phyloP scores from a whole-genome alignment of 2,329 filamentous ascomycete genomes.

The Podosphaera fusca region DNA sequence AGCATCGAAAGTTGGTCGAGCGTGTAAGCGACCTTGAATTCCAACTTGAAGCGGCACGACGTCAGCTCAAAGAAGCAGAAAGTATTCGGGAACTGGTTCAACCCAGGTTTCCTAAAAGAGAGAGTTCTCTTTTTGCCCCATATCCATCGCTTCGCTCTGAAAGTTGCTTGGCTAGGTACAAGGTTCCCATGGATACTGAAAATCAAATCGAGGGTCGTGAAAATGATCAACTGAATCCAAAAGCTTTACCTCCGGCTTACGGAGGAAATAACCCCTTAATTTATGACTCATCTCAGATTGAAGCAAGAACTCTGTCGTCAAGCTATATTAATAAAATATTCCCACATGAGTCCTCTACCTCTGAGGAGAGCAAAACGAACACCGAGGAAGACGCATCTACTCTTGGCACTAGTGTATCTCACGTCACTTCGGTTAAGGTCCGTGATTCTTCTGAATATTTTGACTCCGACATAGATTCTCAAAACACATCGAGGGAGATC shows the following conservation, averaged over 20 bases:
- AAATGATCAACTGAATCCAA: neutral
- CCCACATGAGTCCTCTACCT: neutral
- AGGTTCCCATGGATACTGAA: neutral
- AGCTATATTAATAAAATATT: neutral
- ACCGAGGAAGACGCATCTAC: neutral
- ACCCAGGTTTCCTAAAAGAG: neutral
- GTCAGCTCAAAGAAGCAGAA: constrained; percentile 20
- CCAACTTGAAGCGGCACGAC: constrained; percentile 30
- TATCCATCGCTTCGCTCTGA: neutral
- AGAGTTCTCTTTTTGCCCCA: neutral
- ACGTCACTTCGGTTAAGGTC: neutral
- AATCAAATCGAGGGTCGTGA: neutral
- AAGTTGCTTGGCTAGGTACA: neutral
- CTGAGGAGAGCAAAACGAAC: neutral
- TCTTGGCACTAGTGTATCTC: neutral
- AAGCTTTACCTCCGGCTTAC: neutral
- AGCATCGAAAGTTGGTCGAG: constrained; percentile 32
- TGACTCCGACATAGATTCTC: neutral
- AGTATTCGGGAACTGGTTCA: neutral
- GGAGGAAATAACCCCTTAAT: neutral
- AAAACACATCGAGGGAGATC: neutral
- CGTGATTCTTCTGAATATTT: neutral
- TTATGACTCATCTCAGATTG: neutral
- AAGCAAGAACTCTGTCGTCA: neutral
- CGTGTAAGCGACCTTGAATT: constrained; percentile 35